Conservation (phyloP, 2,329 filamentous ascomycete species). For the Dissoconium aciculare region DNA sequence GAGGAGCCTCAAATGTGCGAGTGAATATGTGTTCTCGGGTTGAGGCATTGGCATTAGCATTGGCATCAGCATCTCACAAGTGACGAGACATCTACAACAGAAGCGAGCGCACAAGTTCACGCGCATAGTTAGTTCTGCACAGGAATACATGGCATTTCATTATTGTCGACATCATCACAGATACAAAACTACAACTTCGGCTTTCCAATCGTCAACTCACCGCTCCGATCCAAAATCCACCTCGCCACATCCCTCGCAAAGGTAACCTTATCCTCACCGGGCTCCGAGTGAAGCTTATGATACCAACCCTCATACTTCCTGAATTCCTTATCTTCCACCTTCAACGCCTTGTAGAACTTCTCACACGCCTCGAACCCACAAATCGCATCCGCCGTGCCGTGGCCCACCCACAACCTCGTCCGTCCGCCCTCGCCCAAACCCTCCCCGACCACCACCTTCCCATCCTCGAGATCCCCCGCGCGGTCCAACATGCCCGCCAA, state of each 20-base stretch:
- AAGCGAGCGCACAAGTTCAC: too few species aligned
- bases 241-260: conserved; percentile 21
- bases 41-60: too few species aligned
- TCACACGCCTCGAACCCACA: conserved; percentile 51
- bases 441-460: conserved; percentile 34
- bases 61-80: too few species aligned
- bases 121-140: too few species aligned
- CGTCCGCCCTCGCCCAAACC: conserved; percentile 38
- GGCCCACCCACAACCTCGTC: conserved; percentile 52
- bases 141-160: too few species aligned
- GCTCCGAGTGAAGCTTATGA: conserved; percentile 44
- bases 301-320: conserved; percentile 62
- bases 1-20: too few species aligned
- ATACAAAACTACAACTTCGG: conserved; percentile 7
- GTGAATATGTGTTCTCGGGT: too few species aligned
- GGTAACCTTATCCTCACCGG: conserved; percentile 21
- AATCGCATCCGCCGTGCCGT: conserved; percentile 61
- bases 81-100: too few species aligned
- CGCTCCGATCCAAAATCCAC: conserved; percentile 22
- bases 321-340: conserved; percentile 52
- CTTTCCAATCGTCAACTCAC: conserved; percentile 4
- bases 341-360: conserved; percentile 44
- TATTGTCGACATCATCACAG: too few species aligned
- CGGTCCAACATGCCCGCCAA: conserved; percentile 65
- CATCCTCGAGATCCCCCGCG: conserved; percentile 44